Percentiles rank a stretch among this genome's conserved stretches.
These are phyloP conservation scores for Trichophyton mentagrophytes DNA, from an alignment of 2,329 filamentous ascomycete genomes.

Conservation along the genomic window DNA sequence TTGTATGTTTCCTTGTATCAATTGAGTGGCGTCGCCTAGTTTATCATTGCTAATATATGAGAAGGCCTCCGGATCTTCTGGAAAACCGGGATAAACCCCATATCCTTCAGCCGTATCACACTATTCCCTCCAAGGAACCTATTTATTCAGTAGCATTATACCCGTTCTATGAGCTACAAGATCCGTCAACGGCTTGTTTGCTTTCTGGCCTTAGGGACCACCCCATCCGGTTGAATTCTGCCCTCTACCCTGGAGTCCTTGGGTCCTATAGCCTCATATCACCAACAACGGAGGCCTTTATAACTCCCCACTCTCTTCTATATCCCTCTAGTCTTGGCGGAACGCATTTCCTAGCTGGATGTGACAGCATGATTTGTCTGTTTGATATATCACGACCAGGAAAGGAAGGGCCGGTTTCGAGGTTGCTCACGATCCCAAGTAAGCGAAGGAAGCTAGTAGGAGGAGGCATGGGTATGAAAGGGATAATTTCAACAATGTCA, in stretches of 20 bases:
- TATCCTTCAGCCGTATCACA: slow-evolving; percentile 35
- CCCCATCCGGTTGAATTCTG: slow-evolving; percentile 45
- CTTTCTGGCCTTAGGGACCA: slow-evolving; percentile 42
- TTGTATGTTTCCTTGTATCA: slow-evolving; percentile 28
- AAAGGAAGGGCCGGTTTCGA: slow-evolving; percentile 33
- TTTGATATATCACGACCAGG: slow-evolving; percentile 43
- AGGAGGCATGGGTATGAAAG: slow-evolving; percentile 41
- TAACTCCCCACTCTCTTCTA: slow-evolving; percentile 42
- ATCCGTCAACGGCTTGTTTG: slow-evolving; percentile 38
- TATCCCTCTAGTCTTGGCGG: slow-evolving; percentile 37
- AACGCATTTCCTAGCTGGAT: slow-evolving; percentile 45
- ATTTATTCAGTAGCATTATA: slow-evolving; percentile 44
- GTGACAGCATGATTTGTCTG: slow-evolving; percentile 39
- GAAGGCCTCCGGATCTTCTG: slow-evolving; percentile 38
- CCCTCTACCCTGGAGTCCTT: slow-evolving; percentile 36
- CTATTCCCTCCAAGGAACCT: slow-evolving; percentile 35
- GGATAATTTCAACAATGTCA: slow-evolving; percentile 41
- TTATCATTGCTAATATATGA: not conserved
- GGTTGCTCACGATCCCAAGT: slow-evolving; percentile 38
- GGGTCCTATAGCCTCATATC: slow-evolving; percentile 45
- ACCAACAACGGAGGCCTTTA: slow-evolving; percentile 44
- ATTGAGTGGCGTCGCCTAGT: not conserved
- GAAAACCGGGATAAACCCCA: slow-evolving; percentile 26
- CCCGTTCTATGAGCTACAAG: slow-evolving; percentile 42
- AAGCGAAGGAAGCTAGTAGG: slow-evolving; percentile 36